Evolutionary conservation across 2,329 filamentous ascomycete genomes (phyloP).

Genomic region (Paramyrothecium sp.): DNA sequence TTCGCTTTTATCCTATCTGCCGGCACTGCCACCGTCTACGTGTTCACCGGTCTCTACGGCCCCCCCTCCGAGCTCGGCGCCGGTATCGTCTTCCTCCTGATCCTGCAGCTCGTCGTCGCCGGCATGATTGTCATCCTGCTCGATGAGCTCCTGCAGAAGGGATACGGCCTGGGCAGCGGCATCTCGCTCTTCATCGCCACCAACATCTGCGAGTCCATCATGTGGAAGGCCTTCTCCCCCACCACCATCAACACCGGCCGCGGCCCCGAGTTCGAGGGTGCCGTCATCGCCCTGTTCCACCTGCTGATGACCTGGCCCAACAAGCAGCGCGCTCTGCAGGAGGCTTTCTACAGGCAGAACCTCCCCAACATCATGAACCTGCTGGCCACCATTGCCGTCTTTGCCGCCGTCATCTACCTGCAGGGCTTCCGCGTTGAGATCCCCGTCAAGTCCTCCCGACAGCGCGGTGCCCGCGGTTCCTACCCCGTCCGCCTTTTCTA

Average conservation of each 20-base stretch:
- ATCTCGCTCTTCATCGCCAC: slow-evolving; percentile 99
- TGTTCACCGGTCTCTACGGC: slow-evolving; percentile 96
- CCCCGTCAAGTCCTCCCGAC: slow-evolving; percentile 97
- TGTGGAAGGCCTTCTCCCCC: slow-evolving; percentile 99
- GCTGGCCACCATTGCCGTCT: slow-evolving; percentile 86
- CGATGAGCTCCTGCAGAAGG: slow-evolving; percentile 98
- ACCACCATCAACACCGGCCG: slow-evolving; percentile 99
- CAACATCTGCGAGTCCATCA: slow-evolving; percentile 99
- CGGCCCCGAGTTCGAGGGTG: slow-evolving; percentile 98
- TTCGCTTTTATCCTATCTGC: slow-evolving; percentile 97
- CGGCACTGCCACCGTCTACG: slow-evolving; percentile 96
- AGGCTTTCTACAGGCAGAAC: slow-evolving; percentile 99
- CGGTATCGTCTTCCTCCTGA: slow-evolving; percentile 96
- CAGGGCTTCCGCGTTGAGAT: slow-evolving; percentile 99
- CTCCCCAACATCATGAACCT: slow-evolving; percentile 99
- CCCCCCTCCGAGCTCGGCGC: slow-evolving; percentile 95
- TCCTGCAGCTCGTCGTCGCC: slow-evolving; percentile 95
- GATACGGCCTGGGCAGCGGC: slow-evolving; percentile 95
- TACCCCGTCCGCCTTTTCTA: slow-evolving; percentile 99
- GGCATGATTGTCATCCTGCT: slow-evolving; percentile 99
- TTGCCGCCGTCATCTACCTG: slow-evolving; percentile 97
- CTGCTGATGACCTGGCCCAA: slow-evolving; percentile 97
- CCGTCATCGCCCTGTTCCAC: slow-evolving; percentile 96
- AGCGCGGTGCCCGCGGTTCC: slow-evolving; percentile 96
- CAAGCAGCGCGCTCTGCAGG: slow-evolving; percentile 97